These are phyloP conservation scores for Coniella lustricola DNA, from an alignment of 2,329 filamentous ascomycete species.

Conservation along the genomic window DNA sequence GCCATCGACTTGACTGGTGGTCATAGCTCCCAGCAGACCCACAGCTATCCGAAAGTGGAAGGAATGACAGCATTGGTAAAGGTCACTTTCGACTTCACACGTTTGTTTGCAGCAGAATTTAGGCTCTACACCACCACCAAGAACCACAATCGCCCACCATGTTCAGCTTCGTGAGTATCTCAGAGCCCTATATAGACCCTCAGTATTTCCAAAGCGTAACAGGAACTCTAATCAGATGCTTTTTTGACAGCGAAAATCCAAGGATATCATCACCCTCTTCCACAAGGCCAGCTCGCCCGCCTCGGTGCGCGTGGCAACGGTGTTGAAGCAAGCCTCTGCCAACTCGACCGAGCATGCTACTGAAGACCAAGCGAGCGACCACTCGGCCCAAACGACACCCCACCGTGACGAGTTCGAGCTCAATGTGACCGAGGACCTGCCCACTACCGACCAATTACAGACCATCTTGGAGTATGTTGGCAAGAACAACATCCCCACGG, in stretches of 20 bases:
- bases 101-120: neutral
- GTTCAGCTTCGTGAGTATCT: constrained; percentile 39
- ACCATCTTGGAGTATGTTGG: constrained; percentile 48
- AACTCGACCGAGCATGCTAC: constrained; percentile 61
- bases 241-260: constrained; percentile 58
- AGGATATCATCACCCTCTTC: constrained; percentile 94
- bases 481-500: constrained; percentile 44
- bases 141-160: constrained; percentile 25
- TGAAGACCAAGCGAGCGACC: constrained; percentile 65
- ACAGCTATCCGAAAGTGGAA: constrained; percentile 13
- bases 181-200: neutral
- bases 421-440: constrained; percentile 39
- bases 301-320: constrained; percentile 64
- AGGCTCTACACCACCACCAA: neutral
- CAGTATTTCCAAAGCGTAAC: neutral
- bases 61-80: constrained; percentile 10
- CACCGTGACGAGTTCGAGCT: constrained; percentile 70
- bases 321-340: constrained; percentile 75
- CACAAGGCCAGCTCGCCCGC: constrained; percentile 70
- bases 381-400: constrained; percentile 49
- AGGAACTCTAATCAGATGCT: constrained; percentile 1
- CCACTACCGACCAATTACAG: constrained; percentile 48
- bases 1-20: neutral
- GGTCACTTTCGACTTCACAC: constrained; percentile 10
- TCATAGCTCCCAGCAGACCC: constrained; percentile 2